phyloP scores from a whole-genome alignment of 805 yeast species.

The Komagataella pastoris region DNA sequence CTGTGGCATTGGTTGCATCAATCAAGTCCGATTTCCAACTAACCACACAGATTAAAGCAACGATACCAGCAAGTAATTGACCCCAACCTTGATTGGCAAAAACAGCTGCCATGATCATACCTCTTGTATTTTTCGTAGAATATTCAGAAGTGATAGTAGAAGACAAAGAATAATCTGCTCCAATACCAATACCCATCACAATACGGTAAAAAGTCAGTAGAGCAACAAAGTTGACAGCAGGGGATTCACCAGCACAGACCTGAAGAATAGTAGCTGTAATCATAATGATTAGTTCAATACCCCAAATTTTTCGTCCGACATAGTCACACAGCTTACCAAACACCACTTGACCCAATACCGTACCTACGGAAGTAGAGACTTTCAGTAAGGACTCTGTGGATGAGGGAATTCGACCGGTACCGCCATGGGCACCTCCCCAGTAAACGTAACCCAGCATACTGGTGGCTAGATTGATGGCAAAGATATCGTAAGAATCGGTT shows the following conservation, averaged over 20 bases:
- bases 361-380: conserved; percentile 88
- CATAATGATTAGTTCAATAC: conserved; percentile 76
- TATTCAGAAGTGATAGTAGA: conserved; percentile 91
- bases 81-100: conserved; percentile 98
- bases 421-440: conserved; percentile 38
- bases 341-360: conserved; percentile 80
- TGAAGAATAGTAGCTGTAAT: conserved; percentile 70
- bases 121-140: conserved; percentile 93
- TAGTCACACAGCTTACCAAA: conserved; percentile 77
- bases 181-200: conserved; percentile 90
- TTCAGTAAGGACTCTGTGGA: conserved; percentile 69
- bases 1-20: conserved; percentile 36
- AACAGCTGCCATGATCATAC: conserved; percentile 94
- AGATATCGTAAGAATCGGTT: conserved; percentile 88
- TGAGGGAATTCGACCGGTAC: conserved; percentile 36
- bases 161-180: conserved; percentile 93
- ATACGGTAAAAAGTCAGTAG: conserved; percentile 69
- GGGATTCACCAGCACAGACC: conserved; percentile 58
- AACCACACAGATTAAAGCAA: conserved; percentile 63
- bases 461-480: conserved; percentile 75
- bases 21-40: conserved; percentile 58
- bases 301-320: conserved; percentile 78
- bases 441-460: conserved; percentile 67
- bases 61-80: conserved; percentile 78
- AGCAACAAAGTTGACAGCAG: conserved; percentile 64